Conservation (phyloP, 257 asterid genomes). For the Hygrophila difformis region DNA sequence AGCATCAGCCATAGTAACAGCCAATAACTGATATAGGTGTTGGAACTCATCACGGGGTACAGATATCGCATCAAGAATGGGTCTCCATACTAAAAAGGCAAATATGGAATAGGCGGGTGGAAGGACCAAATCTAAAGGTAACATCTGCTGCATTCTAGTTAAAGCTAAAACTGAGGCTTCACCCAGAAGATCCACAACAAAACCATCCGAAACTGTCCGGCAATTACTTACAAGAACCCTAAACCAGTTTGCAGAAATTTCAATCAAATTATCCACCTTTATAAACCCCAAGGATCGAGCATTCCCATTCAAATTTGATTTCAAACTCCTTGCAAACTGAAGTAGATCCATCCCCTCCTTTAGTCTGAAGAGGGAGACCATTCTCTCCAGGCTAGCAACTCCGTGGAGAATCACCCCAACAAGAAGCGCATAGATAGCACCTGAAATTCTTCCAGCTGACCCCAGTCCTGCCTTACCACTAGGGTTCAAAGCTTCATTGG, state of each 20-base stretch:
- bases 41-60: conserved; percentile 73
- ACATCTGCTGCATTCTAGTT: conserved; percentile 75
- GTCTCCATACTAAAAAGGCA: conserved; percentile 81
- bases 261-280: conserved; percentile 69
- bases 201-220: conserved; percentile 84
- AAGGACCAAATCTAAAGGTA: conserved; percentile 63
- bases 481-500: conserved; percentile 44
- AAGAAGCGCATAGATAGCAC: conserved; percentile 80
- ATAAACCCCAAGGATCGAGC: conserved; percentile 55
- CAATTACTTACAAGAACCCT: conserved; percentile 97
- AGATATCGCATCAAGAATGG: conserved; percentile 44
- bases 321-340: conserved; percentile 70
- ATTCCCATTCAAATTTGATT: conserved; percentile 75
- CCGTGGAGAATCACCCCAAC: conserved; percentile 89
- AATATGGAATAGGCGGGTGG: conserved; percentile 87
- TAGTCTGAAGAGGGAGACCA: conserved; percentile 75
- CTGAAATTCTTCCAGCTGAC: conserved; percentile 52
- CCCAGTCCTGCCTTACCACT: conserved; percentile 41
- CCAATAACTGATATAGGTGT: conserved; percentile 55
- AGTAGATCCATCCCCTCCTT: conserved; percentile 86
- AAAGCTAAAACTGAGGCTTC: conserved; percentile 80
- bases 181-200: conserved; percentile 78
- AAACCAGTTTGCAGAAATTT: conserved; percentile 91
- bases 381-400: conserved; percentile 81
- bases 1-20: conserved; percentile 57